A percentile compares a stretch with the other conserved stretches of the same genome.
These are phyloP conservation scores for Halophytophthora polymorphica DNA, from an alignment of 352 stramenopile species.

Conservation along the genomic window DNA sequence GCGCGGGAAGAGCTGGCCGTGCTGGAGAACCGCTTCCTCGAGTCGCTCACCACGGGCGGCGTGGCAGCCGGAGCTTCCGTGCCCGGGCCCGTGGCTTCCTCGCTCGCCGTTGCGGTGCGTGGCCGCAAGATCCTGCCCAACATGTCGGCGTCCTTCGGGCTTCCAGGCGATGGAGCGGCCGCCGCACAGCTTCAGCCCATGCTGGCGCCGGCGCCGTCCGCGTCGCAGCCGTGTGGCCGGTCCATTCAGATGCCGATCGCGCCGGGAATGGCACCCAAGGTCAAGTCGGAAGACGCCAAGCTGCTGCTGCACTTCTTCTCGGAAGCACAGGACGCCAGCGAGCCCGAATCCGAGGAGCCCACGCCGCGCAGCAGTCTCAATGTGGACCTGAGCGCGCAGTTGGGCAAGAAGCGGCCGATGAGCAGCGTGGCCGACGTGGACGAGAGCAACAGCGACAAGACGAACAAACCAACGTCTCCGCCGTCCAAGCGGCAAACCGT, in stretches of 20 bases:
- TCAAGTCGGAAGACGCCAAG: conserved; percentile 67
- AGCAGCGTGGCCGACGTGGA: conserved; percentile 12
- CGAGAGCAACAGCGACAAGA: conserved; percentile 6
- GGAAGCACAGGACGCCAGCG: conserved; percentile 43
- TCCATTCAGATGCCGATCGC: conserved; percentile 1
- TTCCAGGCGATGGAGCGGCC: conserved; percentile 2
- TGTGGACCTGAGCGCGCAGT: conserved; percentile 30
- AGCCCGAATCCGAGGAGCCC: conserved; percentile 15
- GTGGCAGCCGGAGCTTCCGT: conserved; percentile 13
- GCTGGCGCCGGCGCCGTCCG: conserved; percentile 19
- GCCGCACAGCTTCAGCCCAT: not conserved
- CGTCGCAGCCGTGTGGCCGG: not conserved
- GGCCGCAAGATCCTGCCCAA: conserved; percentile 35
- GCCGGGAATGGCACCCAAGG: not conserved
- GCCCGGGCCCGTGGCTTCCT: conserved; percentile 14
- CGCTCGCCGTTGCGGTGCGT: conserved; percentile 27
- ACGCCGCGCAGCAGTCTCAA: conserved; percentile 15
- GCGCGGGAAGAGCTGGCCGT: conserved; percentile 55
- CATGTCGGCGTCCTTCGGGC: conserved; percentile 4
- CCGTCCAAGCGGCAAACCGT: conserved; percentile 47
- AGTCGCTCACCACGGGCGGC: conserved; percentile 51
- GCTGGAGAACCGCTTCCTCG: conserved; percentile 66
- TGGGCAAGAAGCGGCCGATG: conserved; percentile 65
- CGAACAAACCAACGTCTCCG: conserved; percentile 13
- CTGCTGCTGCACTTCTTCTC: conserved; percentile 78